phyloP scores from a whole-genome alignment of 495 filamentous ascomycete genomes.

The Cercophora newfieldiana region DNA sequence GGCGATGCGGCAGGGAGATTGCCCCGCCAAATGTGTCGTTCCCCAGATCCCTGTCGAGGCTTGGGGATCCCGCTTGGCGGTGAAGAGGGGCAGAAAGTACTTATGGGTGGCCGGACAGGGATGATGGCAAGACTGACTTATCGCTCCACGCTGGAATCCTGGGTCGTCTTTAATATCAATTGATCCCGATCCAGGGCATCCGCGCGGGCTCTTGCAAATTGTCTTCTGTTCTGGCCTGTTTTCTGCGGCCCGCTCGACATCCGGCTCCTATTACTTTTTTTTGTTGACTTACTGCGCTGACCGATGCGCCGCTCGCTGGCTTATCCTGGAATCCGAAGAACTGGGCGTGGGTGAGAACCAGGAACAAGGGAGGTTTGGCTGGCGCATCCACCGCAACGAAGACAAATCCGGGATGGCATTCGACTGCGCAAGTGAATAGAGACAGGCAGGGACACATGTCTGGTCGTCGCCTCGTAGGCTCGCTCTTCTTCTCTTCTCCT shows the following conservation, averaged over 20 bases:
- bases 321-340: conserved; percentile 7
- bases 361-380: conserved; percentile 8
- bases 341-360: conserved; percentile 2
- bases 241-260: background rate
- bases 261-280: background rate
- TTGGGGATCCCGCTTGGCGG: background rate
- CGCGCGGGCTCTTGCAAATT: background rate
- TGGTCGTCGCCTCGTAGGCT: conserved; percentile 8
- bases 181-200: background rate
- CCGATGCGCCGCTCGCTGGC: conserved; percentile 1
- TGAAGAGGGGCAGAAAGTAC: background rate
- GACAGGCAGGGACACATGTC: conserved; percentile 19
- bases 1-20: background rate
- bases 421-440: conserved; percentile 22
- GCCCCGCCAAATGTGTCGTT: background rate
- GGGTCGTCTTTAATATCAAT: conserved; percentile 3
- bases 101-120: background rate
- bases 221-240: background rate
- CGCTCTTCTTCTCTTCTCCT: background rate
- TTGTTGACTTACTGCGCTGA: background rate
- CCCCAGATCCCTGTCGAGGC: background rate
- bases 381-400: background rate
- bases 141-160: conserved; percentile 4
- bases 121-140: background rate
- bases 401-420: conserved; percentile 24